Base-by-base conservation (phyloP, 331 rosid genomes). In the Stylosanthes scabra region DNA sequence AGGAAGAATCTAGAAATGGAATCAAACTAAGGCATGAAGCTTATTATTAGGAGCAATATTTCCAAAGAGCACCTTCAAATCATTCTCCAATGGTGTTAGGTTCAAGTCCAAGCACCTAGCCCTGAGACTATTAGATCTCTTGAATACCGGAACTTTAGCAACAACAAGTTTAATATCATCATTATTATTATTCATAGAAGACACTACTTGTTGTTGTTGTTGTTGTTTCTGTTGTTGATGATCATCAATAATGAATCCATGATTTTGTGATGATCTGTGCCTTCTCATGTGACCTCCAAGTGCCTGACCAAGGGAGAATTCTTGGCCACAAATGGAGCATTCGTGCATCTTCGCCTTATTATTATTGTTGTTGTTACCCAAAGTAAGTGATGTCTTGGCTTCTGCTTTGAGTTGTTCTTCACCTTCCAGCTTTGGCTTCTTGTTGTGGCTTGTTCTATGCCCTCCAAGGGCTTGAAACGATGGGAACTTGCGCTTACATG, bases 211-310 rank as follows among this genome's bases (percentile, higher is more conserved):
- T 31, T 31, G 37, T 3, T 31, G 37, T 31, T 29, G 34, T n/a
- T 20, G 25, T 20, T 20, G 25, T 20, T 20, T 20, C 1, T 20
- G 25, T 20, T 20, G 25, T 20, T 20, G 25, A 0, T 20, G 25
- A 20, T 20, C 25, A 20, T 20, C 25, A 20, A 20, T 20, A 20
- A 20, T 20, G 25, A 20, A 20, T 20, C 25, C 25, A 31, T 31
- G 37, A 31, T 31, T 5, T 3, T 31, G 3, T 31, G 37, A 76
- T 20, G 81, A 76, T 68, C 85, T 86, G 16, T 93, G 98, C 62
- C 85, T 80, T 60, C 92, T 78, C 97, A 93, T 93, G 73, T 93
- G 98, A 0, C 97, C 98, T 0, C 98, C 98, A 10, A 93, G 69
- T 12, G 97, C 98, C 25, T 91, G 98, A 0, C 98, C 98, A 68